phyloP scores from a whole-genome alignment of 2,329 filamentous ascomycete genomes.

The Fusarium piperis region DNA sequence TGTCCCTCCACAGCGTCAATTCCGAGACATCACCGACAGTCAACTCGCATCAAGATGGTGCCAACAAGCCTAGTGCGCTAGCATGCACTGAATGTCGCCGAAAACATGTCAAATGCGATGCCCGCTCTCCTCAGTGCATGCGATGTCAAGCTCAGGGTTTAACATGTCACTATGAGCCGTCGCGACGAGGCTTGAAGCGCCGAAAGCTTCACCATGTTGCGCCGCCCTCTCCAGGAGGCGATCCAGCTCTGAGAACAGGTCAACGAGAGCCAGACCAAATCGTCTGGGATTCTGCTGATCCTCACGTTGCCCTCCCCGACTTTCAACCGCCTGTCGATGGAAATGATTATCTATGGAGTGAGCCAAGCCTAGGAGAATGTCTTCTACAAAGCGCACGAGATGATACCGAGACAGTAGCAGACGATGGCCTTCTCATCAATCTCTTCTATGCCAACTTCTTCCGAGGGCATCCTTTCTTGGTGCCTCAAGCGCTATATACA shows the following conservation, averaged over 20 bases:
- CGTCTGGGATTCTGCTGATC: conserved; percentile 7
- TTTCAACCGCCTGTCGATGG: neutral
- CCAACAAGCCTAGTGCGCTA: neutral
- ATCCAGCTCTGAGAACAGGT: neutral
- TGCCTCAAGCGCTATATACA: neutral
- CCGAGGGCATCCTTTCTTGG: neutral
- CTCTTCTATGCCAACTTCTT: conserved; percentile 2
- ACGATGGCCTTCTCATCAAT: neutral
- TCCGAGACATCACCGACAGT: neutral
- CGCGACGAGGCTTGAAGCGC: conserved; percentile 2
- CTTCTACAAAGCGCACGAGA: neutral
- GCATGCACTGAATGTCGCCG: conserved; percentile 6
- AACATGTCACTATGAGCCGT: neutral
- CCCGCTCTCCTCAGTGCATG: neutral
- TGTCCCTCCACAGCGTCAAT: neutral
- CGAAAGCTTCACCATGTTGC: neutral
- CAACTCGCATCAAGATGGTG: neutral
- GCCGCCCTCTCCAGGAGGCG: neutral
- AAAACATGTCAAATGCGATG: conserved; percentile 3
- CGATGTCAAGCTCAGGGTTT: neutral
- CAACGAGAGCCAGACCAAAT: conserved; percentile 6
- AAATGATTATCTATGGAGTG: neutral
- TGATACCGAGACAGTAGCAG: neutral
- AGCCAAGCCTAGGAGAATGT: neutral
- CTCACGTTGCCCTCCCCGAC: neutral